A percentile compares a stretch with the other conserved stretches of the same genome.
Evolutionary conservation across 768 basidiomycete genomes (phyloP).

Genomic region (Mycena haematopus): DNA sequence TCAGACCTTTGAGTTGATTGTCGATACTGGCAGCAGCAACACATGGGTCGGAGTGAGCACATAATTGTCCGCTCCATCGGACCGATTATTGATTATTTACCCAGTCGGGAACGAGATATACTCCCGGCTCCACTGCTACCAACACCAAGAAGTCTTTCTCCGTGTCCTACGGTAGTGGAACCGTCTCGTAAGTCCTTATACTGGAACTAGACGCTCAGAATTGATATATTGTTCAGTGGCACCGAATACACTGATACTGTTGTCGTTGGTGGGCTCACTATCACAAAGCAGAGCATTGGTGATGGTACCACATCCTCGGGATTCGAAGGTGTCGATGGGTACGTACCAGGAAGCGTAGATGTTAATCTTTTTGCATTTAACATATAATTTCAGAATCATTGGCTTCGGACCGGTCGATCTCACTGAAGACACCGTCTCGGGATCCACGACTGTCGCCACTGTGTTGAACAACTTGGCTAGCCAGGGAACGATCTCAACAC

Average conservation of each 20-base stretch:
- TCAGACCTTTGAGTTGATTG: constrained; percentile 14
- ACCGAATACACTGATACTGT: constrained; percentile 13
- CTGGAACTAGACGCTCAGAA: background rate
- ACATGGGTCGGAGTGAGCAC: constrained; percentile 4
- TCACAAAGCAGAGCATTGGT: constrained; percentile 3
- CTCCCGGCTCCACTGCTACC: background rate
- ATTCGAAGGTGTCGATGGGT: constrained; percentile 2
- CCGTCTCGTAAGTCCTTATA: constrained; percentile 6
- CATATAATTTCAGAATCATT: background rate
- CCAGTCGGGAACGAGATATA: background rate
- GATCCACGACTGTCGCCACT: background rate
- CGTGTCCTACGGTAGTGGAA: constrained; percentile 6
- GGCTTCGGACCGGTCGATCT: constrained; percentile 8
- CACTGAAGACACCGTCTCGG: constrained; percentile 12
- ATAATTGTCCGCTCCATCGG: too few species aligned
- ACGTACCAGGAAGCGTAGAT: background rate
- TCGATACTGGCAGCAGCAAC: constrained; percentile 4
- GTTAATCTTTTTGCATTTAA: background rate
- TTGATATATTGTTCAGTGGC: constrained; percentile 4
- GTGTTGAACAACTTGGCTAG: constrained; percentile 1
- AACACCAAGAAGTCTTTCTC: constrained; percentile 4
- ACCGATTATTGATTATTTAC: too few species aligned
- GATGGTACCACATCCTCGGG: background rate
- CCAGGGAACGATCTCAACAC: background rate
- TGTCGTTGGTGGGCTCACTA: background rate